These are phyloP conservation scores for Hygrophila difformis DNA, from an alignment of 257 asterid genomes.

Conservation along the genomic window DNA sequence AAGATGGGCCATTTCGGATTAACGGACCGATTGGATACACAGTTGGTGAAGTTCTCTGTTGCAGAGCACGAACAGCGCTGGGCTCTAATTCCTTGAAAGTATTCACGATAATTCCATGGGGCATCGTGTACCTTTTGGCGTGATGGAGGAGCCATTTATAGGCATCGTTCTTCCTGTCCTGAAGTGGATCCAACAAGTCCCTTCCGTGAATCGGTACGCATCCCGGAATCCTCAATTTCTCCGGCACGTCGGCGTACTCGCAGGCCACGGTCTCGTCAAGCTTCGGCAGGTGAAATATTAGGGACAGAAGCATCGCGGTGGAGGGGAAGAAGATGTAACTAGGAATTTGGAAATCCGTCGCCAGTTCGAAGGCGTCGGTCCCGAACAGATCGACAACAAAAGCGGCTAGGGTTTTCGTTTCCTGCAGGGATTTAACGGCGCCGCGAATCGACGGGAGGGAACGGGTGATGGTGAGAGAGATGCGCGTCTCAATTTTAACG, in stretches of 20 bases:
- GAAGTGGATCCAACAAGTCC: slow-evolving; percentile 41
- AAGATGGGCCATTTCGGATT: not conserved
- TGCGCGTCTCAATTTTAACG: slow-evolving; percentile 36
- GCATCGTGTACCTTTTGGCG: slow-evolving; percentile 29
- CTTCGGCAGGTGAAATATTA: slow-evolving; percentile 32
- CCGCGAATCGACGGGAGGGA: slow-evolving; percentile 41
- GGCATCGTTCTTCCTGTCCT: slow-evolving; percentile 43
- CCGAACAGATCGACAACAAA: slow-evolving; percentile 59
- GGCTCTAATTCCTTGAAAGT: slow-evolving; percentile 48
- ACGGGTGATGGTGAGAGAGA: slow-evolving; percentile 34
- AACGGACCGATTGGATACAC: slow-evolving; percentile 9
- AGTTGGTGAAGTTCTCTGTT: not conserved
- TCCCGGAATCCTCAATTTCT: slow-evolving; percentile 50
- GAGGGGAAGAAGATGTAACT: slow-evolving; percentile 46
- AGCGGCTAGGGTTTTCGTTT: slow-evolving; percentile 22
- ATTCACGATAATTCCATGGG: slow-evolving; percentile 49
- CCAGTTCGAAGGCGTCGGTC: slow-evolving; percentile 53
- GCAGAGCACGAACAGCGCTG: not conserved
- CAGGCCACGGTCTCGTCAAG: slow-evolving; percentile 28
- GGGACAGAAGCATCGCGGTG: slow-evolving; percentile 37
- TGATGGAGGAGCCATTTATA: slow-evolving; percentile 44
- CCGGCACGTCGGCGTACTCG: slow-evolving; percentile 42
- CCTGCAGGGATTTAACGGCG: slow-evolving; percentile 15
- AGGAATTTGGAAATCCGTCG: slow-evolving; percentile 26
- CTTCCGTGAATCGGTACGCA: slow-evolving; percentile 35